A percentile compares a stretch with the other conserved stretches of the same genome.
These are phyloP conservation scores for Ustilago bromivora DNA, from an alignment of 1,284 basidiomycete genomes.

Conservation along the genomic window DNA sequence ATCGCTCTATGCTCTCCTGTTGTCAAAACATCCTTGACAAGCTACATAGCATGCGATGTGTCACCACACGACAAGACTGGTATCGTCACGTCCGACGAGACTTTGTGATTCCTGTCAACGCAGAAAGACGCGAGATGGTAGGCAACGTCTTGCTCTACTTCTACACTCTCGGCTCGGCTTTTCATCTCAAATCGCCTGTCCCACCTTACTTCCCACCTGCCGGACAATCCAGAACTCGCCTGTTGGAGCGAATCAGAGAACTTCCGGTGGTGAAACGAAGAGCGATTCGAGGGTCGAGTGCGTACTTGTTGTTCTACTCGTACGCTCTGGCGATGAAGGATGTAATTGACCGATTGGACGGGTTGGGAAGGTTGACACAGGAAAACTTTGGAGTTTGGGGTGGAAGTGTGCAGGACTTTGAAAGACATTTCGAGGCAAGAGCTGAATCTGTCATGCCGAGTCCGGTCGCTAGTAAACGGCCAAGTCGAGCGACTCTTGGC, in stretches of 20 bases:
- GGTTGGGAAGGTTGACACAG: conserved; percentile 55
- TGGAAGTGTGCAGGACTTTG: conserved; percentile 53
- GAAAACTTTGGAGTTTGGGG: conserved; percentile 62
- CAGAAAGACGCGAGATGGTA: conserved; percentile 83
- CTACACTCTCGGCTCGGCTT: conserved; percentile 85
- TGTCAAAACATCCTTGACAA: conserved; percentile 81
- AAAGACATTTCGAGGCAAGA: conserved; percentile 50
- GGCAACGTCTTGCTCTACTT: conserved; percentile 94
- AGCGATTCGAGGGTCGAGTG: conserved; percentile 75
- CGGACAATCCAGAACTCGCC: conserved; percentile 80
- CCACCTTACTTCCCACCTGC: conserved; percentile 95
- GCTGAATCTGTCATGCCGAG: conserved; percentile 29
- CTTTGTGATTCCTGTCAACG: conserved; percentile 84
- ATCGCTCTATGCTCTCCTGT: conserved; percentile 84
- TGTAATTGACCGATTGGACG: conserved; percentile 57
- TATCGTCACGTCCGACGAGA: conserved; percentile 77
- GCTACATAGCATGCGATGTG: conserved; percentile 93
- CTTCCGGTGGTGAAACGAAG: conserved; percentile 81
- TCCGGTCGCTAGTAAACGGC: conserved; percentile 29
- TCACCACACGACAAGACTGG: conserved; percentile 93
- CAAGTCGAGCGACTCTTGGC: conserved; percentile 26
- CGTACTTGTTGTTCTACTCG: conserved; percentile 89
- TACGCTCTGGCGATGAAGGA: conserved; percentile 87
- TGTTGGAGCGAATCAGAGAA: conserved; percentile 73
- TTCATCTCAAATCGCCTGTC: conserved; percentile 87